These are phyloP conservation scores for Aspergillus sergii DNA, from an alignment of 2,329 filamentous ascomycete species.

Conservation along the genomic window DNA sequence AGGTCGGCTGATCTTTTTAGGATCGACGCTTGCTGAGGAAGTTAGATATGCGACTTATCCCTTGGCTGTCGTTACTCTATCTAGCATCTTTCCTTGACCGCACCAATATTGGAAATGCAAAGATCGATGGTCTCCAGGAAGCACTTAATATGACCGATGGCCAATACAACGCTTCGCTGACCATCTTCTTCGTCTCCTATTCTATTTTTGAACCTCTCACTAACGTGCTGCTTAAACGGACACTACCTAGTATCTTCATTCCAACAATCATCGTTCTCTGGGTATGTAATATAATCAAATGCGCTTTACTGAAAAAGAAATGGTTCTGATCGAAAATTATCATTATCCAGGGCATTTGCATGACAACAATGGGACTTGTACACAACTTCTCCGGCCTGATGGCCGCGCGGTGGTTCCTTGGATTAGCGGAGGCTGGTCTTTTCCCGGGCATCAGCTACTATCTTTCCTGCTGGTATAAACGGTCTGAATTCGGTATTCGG, in stretches of 20 bases:
- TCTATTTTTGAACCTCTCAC: conserved; percentile 44
- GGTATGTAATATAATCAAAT: conserved; percentile 19
- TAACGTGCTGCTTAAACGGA: conserved; percentile 48
- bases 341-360: conserved; percentile 32
- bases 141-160: conserved; percentile 65
- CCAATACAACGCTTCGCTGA: conserved; percentile 69
- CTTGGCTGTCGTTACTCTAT: conserved; percentile 51
- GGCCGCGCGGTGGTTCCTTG: conserved; percentile 51
- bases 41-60: conserved; percentile 48
- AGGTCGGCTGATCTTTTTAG: conserved; percentile 33
- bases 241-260: conserved; percentile 57
- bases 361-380: conserved; percentile 54
- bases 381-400: conserved; percentile 54
- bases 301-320: not conserved
- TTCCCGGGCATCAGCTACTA: conserved; percentile 17
- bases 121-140: conserved; percentile 58
- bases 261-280: conserved; percentile 51
- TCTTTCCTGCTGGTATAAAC: conserved; percentile 13
- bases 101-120: conserved; percentile 78
- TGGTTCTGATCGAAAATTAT: not conserved
- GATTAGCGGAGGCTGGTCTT: conserved; percentile 46
- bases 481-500: conserved; percentile 15
- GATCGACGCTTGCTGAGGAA: conserved; percentile 49
- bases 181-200: conserved; percentile 47
- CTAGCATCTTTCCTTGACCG: conserved; percentile 46